A percentile compares a stretch with the other conserved stretches of the same genome.
These are phyloP conservation scores for Botrytis hyacinthi DNA, from an alignment of 2,329 filamentous ascomycete species.

Conservation along the genomic window DNA sequence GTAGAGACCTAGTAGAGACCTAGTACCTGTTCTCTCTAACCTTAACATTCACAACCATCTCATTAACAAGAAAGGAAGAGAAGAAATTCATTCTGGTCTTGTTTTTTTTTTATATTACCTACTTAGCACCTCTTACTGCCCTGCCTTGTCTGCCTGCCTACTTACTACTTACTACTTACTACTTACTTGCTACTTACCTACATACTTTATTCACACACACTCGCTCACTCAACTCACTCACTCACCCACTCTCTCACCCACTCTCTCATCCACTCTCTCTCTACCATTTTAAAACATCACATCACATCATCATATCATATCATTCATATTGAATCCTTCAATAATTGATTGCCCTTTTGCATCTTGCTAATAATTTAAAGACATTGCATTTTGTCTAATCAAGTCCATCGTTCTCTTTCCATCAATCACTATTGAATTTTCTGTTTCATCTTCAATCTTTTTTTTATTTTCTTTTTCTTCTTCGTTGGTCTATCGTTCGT, in stretches of 20 bases:
- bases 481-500: neutral
- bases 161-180: too few species aligned
- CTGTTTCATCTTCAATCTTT: neutral
- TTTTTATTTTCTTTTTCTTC: neutral
- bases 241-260: too few species aligned
- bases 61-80: neutral
- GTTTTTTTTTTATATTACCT: neutral
- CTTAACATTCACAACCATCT: neutral
- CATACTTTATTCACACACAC: neutral
- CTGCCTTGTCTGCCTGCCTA: neutral
- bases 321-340: neutral
- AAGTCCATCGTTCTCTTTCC: neutral
- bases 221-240: neutral
- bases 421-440: constrained; percentile 6
- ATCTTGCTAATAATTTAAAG: neutral
- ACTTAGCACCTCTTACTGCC: too few species aligned
- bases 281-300: neutral
- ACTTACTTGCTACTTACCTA: too few species aligned
- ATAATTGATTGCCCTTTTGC: neutral
- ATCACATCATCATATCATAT: neutral
- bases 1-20: neutral
- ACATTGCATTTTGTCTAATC: neutral
- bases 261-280: neutral
- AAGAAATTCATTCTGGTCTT: too few species aligned
- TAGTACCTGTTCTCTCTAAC: neutral